Percentiles rank a stretch among this genome's conserved stretches.
phyloP scores from a whole-genome alignment of 352 stramenopile genomes.

The Aphanomyces cochlioides region DNA sequence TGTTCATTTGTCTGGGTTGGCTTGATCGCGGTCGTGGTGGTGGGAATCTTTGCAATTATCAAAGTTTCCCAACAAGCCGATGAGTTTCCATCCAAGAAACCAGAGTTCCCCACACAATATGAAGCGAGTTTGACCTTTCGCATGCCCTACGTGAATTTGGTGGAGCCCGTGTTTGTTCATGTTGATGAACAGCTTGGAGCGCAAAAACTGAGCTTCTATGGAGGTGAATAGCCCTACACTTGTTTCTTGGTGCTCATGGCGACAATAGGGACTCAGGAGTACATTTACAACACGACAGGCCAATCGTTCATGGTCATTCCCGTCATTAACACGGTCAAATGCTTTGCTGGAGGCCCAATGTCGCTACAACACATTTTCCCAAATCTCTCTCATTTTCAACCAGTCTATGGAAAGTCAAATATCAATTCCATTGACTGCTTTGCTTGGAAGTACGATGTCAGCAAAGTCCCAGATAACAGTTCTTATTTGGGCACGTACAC shows the following conservation, averaged over 20 bases:
- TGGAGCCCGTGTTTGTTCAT: conserved; percentile 84
- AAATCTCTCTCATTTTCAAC: conserved; percentile 78
- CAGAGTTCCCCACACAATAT: conserved; percentile 76
- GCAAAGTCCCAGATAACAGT: conserved; percentile 44
- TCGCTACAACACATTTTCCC: conserved; percentile 81
- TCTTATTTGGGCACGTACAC: conserved; percentile 76
- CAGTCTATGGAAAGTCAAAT: conserved; percentile 72
- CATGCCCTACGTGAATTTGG: conserved; percentile 87
- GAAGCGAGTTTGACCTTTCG: conserved; percentile 83
- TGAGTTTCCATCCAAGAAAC: conserved; percentile 64
- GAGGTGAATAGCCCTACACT: conserved; percentile 35
- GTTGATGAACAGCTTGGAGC: conserved; percentile 64
- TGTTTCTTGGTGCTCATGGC: conserved; percentile 23
- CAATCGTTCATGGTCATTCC: conserved; percentile 79
- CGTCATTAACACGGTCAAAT: conserved; percentile 70
- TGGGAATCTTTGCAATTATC: conserved; percentile 74
- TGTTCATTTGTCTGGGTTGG: conserved; percentile 77
- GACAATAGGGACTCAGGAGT: conserved; percentile 59
- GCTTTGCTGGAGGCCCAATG: conserved; percentile 57
- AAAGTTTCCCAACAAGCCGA: conserved; percentile 76
- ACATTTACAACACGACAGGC: conserved; percentile 81
- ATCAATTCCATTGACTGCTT: conserved; percentile 70
- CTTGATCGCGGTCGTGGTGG: conserved; percentile 75
- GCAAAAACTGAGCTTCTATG: conserved; percentile 87
- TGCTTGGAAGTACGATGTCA: conserved; percentile 77